Evolutionary conservation across 2,329 filamentous ascomycete species (phyloP).

Genomic region (Phoma sp.): DNA sequence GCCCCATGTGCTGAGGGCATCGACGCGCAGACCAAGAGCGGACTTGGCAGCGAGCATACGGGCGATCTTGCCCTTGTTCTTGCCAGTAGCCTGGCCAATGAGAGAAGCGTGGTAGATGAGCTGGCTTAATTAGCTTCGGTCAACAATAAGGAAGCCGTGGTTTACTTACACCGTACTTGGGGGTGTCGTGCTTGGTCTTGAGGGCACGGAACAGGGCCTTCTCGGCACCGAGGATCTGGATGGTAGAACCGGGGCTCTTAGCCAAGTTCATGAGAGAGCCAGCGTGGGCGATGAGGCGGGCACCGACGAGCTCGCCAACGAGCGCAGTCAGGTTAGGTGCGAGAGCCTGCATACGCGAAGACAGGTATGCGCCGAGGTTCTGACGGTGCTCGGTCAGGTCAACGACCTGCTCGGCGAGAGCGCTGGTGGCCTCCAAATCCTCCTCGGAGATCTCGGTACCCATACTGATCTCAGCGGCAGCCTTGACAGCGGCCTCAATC

Average conservation of each 20-base stretch:
- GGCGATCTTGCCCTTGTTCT: constrained; percentile 99
- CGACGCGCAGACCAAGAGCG: constrained; percentile 89
- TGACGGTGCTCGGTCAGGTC: constrained; percentile 81
- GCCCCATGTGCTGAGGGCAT: constrained; percentile 81
- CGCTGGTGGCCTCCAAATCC: constrained; percentile 90
- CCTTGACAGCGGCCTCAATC: constrained; percentile 89
- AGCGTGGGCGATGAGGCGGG: constrained; percentile 90
- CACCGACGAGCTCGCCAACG: constrained; percentile 91
- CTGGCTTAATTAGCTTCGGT: constrained; percentile 7
- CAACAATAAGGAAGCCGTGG: no score
- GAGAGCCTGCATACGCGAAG: constrained; percentile 93
- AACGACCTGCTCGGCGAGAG: constrained; percentile 91
- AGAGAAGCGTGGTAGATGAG: constrained; percentile 74
- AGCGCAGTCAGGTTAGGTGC: constrained; percentile 94
- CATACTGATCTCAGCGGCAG: constrained; percentile 96
- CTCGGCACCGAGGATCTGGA: constrained; percentile 97
- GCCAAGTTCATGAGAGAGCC: constrained; percentile 94
- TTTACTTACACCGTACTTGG: constrained; percentile 79
- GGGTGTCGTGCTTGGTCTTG: constrained; percentile 99
- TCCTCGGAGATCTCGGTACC: constrained; percentile 94
- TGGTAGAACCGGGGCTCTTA: constrained; percentile 92
- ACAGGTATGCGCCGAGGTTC: constrained; percentile 86
- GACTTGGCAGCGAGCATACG: constrained; percentile 95
- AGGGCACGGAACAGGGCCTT: constrained; percentile 98
- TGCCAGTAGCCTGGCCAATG: constrained; percentile 94